Evolutionary conservation across 306 rosid species (phyloP).

Genomic region (Corylus americana): DNA sequence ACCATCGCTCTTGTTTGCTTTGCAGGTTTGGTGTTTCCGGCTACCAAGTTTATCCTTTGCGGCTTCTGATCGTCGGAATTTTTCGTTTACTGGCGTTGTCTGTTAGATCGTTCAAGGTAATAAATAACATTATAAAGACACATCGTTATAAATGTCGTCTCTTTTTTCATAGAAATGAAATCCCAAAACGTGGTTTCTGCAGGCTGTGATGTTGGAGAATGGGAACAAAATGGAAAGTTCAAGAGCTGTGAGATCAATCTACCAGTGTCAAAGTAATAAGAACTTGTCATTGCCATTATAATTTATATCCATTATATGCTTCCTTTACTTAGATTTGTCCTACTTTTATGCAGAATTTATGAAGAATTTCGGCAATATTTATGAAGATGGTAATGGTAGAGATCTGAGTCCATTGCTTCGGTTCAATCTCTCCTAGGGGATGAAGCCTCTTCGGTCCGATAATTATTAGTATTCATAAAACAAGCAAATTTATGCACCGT

Average conservation of each 20-base stretch:
- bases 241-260: background rate
- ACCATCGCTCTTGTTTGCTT: constrained; percentile 61
- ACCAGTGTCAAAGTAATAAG: background rate
- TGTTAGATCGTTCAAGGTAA: background rate
- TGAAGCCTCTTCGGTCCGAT: constrained; percentile 67
- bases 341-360: background rate
- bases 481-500: background rate
- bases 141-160: too few relatives aligned
- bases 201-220: background rate
- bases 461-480: constrained; percentile 5
- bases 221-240: background rate
- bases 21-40: constrained; percentile 61
- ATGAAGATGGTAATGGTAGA: background rate
- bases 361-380: background rate
- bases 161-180: background rate
- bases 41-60: constrained; percentile 71
- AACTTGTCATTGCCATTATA: background rate
- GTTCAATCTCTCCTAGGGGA: constrained; percentile 44
- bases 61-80: constrained; percentile 35
- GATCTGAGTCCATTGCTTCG: background rate
- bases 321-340: background rate
- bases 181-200: background rate
- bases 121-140: background rate
- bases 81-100: background rate
- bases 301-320: background rate